Evolutionary conservation across 106 monocot genomes (phyloP).

Genomic region (Vanilla planifolia): DNA sequence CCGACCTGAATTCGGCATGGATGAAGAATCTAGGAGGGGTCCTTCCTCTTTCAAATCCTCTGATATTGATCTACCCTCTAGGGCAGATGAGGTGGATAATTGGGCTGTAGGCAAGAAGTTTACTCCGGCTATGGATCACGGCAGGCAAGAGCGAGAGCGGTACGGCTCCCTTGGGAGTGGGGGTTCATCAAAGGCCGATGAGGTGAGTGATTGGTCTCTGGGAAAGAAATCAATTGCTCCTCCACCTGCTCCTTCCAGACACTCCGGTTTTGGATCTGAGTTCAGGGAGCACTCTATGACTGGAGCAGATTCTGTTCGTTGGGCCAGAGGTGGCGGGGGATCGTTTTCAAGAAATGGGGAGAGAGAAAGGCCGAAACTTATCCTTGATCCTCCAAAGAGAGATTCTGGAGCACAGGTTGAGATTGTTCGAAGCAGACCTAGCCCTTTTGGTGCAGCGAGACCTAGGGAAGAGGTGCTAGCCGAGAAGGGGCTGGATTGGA

Average conservation of each 20-base stretch:
- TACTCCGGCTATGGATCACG: constrained; percentile 6
- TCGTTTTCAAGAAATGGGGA: constrained; percentile 20
- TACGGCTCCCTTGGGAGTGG: constrained; percentile 25
- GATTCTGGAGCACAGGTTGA: constrained; percentile 12
- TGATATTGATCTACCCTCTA: constrained; percentile 37
- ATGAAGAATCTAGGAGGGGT: constrained; percentile 21
- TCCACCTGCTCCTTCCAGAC: neutral
- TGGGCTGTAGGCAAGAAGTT: constrained; percentile 50
- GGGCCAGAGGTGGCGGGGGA: constrained; percentile 23
- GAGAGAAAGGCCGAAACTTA: constrained; percentile 41
- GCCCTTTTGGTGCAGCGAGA: constrained; percentile 50
- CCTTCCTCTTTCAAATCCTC: neutral
- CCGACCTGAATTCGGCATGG: constrained; percentile 17
- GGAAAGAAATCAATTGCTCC: constrained; percentile 27
- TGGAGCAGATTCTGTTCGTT: constrained; percentile 34
- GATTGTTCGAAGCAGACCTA: constrained; percentile 17
- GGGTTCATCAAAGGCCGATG: constrained; percentile 31
- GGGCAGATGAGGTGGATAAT: constrained; percentile 57
- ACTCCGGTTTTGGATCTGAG: constrained; percentile 41
- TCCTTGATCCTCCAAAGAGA: constrained; percentile 41
- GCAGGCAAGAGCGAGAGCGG: constrained; percentile 29
- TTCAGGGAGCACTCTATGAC: constrained; percentile 22
- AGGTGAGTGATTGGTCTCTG: constrained; percentile 39
- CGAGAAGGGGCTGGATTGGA: constrained; percentile 62
- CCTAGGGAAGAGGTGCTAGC: constrained; percentile 60